Conservation (phyloP, 352 stramenopile species). For the Globisporangium ultimum region DNA sequence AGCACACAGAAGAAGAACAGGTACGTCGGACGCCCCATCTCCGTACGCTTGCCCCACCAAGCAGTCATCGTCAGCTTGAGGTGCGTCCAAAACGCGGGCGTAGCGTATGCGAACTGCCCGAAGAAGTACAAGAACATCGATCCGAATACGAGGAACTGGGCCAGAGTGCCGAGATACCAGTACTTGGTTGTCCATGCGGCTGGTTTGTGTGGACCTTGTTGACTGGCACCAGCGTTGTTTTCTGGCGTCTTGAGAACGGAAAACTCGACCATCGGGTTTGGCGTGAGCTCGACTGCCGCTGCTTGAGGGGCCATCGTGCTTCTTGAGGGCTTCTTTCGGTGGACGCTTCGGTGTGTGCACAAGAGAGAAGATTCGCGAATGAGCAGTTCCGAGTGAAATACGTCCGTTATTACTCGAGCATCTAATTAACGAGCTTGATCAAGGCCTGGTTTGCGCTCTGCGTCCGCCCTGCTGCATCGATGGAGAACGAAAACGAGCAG, state of each 20-base stretch:
- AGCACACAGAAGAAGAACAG: constrained; percentile 27
- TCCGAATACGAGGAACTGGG: constrained; percentile 6
- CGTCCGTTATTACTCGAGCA: neutral
- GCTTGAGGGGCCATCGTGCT: constrained; percentile 3
- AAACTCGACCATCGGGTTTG: neutral
- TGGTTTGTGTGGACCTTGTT: too few species aligned
- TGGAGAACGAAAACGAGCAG: neutral
- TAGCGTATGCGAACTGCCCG: constrained; percentile 2
- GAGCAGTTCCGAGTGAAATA: neutral
- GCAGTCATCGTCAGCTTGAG: constrained; percentile 4
- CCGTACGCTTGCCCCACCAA: constrained; percentile 11
- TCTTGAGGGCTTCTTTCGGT: neutral
- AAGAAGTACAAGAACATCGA: constrained; percentile 8
- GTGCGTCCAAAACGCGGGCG: constrained; percentile 5
- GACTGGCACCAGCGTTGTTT: neutral
- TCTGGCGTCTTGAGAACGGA: constrained; percentile 8
- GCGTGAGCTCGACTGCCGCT: constrained; percentile 1
- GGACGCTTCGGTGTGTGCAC: neutral
- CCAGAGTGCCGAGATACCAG: constrained; percentile 12
- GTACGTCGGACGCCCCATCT: constrained; percentile 26
- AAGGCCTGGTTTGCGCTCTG: neutral
- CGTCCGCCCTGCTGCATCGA: neutral
- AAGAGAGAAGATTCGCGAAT: constrained; percentile 3
- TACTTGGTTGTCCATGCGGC: constrained; percentile 7
- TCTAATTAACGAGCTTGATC: too few species aligned